These are phyloP conservation scores for Ganoderma resinaceum DNA, from an alignment of 1,284 basidiomycete species.

Conservation along the genomic window DNA sequence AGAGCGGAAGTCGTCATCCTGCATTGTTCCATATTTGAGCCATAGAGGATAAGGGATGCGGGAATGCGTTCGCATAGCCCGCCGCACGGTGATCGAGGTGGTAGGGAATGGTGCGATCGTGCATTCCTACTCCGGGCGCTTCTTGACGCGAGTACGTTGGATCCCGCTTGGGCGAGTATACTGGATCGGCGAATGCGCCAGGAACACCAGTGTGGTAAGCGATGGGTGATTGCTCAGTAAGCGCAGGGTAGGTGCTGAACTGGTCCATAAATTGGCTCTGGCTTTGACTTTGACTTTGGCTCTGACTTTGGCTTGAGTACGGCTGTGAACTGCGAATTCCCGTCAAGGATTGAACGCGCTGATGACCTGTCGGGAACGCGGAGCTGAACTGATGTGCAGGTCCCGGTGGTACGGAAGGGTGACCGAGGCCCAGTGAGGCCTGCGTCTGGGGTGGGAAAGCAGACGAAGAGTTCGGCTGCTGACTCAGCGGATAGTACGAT, in stretches of 20 bases:
- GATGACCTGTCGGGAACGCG: slow-evolving; percentile 25
- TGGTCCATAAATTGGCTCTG: slow-evolving; percentile 17
- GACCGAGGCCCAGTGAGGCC: slow-evolving; percentile 19
- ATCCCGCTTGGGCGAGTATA: slow-evolving; percentile 26
- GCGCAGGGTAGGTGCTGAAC: slow-evolving; percentile 27
- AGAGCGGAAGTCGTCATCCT: slow-evolving; percentile 17
- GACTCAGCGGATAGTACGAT: slow-evolving; percentile 15
- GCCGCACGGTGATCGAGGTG: slow-evolving; percentile 26
- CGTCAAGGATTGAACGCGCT: slow-evolving; percentile 34
- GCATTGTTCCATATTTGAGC: slow-evolving; percentile 34
- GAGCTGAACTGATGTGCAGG: slow-evolving; percentile 18
- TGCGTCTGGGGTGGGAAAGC: slow-evolving; percentile 25
- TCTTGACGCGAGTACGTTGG: slow-evolving; percentile 24
- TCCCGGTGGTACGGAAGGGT: slow-evolving; percentile 9
- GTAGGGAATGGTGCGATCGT: slow-evolving; percentile 22
- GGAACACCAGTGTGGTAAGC: slow-evolving; percentile 31
- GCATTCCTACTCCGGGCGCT: slow-evolving; percentile 19
- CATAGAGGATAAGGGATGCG: slow-evolving; percentile 25
- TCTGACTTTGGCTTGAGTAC: slow-evolving; percentile 24
- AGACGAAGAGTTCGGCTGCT: slow-evolving; percentile 7
- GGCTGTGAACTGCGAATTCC: slow-evolving; percentile 22
- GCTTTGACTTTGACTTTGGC: slow-evolving; percentile 13
- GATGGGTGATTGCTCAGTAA: slow-evolving; percentile 22
- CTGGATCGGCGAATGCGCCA: slow-evolving; percentile 31
- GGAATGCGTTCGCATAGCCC: slow-evolving; percentile 12